Percentiles rank a stretch among this genome's conserved stretches.
phyloP scores from a whole-genome alignment of 306 rosid species.

The Gastrolobium villosum region DNA sequence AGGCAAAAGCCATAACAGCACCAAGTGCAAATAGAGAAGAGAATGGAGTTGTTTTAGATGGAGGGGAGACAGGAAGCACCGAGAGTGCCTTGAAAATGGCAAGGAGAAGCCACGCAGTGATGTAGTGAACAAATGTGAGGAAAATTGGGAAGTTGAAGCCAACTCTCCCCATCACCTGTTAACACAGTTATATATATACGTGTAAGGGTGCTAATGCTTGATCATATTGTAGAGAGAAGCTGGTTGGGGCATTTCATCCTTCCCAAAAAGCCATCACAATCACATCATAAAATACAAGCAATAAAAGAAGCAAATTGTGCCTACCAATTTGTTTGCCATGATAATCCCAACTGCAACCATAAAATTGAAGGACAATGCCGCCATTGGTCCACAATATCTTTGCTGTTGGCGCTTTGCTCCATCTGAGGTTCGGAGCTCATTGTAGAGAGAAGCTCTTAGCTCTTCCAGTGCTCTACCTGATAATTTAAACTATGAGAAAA shows the following conservation, averaged over 20 bases:
- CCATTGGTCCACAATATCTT: constrained; percentile 80
- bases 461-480: constrained; percentile 90
- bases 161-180: constrained; percentile 94
- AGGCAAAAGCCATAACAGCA: constrained; percentile 94
- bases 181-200: constrained; percentile 9
- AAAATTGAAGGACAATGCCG: constrained; percentile 86
- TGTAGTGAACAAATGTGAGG: constrained; percentile 85
- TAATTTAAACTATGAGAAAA: constrained; percentile 35
- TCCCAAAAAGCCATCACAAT: constrained; percentile 1
- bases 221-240: background rate
- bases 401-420: constrained; percentile 97
- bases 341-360: constrained; percentile 80
- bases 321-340: constrained; percentile 81
- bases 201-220: background rate
- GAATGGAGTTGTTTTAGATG: constrained; percentile 87
- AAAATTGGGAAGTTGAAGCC: constrained; percentile 94
- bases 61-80: constrained; percentile 87
- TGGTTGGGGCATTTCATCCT: background rate
- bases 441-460: constrained; percentile 80
- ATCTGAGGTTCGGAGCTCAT: constrained; percentile 87
- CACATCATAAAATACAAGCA: background rate
- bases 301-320: constrained; percentile 2
- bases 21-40: constrained; percentile 91
- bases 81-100: constrained; percentile 80
- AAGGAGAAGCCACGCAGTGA: constrained; percentile 84